These are phyloP conservation scores for Aspergillus funiculosus DNA, from an alignment of 495 filamentous ascomycete species.

Conservation along the genomic window DNA sequence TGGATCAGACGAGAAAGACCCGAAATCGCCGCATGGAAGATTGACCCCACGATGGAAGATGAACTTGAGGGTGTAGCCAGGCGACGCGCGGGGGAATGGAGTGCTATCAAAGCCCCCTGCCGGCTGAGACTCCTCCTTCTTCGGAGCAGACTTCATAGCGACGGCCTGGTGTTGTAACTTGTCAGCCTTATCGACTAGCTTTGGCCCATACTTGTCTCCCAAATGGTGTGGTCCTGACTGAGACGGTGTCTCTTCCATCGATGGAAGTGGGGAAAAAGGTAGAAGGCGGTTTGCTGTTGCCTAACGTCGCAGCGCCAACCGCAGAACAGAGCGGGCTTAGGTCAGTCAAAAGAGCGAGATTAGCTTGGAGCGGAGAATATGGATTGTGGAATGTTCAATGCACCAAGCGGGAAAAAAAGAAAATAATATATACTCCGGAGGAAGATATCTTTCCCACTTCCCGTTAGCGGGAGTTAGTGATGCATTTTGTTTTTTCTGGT, in stretches of 20 bases:
- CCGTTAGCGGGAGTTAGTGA: too few relatives aligned
- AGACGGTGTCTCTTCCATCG: conserved; percentile 19
- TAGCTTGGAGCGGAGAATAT: background rate
- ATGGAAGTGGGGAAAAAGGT: background rate
- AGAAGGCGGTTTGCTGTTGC: conserved; percentile 2
- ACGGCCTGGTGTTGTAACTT: conserved; percentile 49
- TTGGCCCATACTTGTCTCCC: conserved; percentile 39
- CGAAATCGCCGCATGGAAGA: conserved; percentile 76
- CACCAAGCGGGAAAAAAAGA: too few relatives aligned
- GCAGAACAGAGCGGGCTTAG: background rate
- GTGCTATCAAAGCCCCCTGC: conserved; percentile 76
- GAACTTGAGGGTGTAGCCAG: conserved; percentile 78
- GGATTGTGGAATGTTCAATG: too few relatives aligned
- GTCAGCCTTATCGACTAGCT: conserved; percentile 52
- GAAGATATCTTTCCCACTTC: too few relatives aligned
- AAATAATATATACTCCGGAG: too few relatives aligned
- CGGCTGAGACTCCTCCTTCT: conserved; percentile 36
- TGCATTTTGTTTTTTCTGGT: too few relatives aligned
- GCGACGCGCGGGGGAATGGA: conserved; percentile 62
- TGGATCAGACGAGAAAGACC: conserved; percentile 74
- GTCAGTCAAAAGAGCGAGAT: background rate
- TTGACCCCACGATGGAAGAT: conserved; percentile 76
- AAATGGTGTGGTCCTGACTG: conserved; percentile 21
- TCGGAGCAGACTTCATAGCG: conserved; percentile 23
- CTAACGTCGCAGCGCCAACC: background rate